Evolutionary conservation across 2,329 filamentous ascomycete species (phyloP).

Genomic region (Cercospora sp.): DNA sequence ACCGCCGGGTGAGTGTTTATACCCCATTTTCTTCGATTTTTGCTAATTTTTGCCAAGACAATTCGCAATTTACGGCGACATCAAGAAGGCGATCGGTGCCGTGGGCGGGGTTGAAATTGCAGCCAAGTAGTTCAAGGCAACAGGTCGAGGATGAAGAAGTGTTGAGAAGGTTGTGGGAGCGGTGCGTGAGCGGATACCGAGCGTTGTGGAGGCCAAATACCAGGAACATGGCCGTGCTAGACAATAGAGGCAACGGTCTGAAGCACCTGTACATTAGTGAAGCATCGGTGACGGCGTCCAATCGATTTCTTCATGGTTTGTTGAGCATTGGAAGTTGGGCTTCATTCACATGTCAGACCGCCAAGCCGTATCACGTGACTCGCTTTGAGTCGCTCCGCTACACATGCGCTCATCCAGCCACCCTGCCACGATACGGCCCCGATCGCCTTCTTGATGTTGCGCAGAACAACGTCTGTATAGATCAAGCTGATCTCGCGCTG

Average conservation of each 20-base stretch:
- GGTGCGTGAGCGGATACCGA: too few relatives aligned
- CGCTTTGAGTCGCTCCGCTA: neutral
- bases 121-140: conserved; percentile 20
- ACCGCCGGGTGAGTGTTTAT: conserved; percentile 62
- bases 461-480: neutral
- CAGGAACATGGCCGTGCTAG: neutral
- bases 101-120: conserved; percentile 73
- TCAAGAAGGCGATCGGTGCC: conserved; percentile 57
- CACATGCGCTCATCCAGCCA: too few relatives aligned
- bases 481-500: neutral
- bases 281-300: neutral
- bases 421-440: neutral
- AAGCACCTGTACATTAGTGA: conserved; percentile 3
- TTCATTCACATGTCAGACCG: neutral
- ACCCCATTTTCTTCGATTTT: neutral
- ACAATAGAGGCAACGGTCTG: neutral
- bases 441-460: neutral
- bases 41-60: neutral
- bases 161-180: too few relatives aligned
- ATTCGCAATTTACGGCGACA: conserved; percentile 2
- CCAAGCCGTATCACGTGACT: neutral
- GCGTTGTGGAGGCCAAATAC: neutral
- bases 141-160: too few relatives aligned
- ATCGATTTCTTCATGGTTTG: too few relatives aligned
- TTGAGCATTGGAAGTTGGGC: too few relatives aligned